Base-by-base conservation (phyloP, 352 stramenopile species). In the Phytopythium aichiense region DNA sequence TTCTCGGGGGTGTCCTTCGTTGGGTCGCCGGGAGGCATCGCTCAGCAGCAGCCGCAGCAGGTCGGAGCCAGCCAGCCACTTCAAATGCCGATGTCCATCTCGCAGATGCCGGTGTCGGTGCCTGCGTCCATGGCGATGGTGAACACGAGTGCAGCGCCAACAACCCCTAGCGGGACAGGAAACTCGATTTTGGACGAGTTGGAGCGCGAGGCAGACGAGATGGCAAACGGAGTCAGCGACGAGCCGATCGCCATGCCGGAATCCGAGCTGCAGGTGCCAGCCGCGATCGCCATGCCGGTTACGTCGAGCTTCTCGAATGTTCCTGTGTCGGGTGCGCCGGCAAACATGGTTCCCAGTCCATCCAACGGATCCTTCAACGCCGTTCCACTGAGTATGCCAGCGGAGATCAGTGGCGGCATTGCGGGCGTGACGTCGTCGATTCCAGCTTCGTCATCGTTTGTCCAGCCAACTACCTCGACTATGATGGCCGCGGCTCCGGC, bases 181-280 rank as follows among this genome's bases (percentile, higher is more conserved):
- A 91, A 57, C 58, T 94, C 84, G n/a, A 95, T 95, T 56, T 56
- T 95, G 54, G 87, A 95, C 35, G 87, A 95, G 38, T 58, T 95
- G 30, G 87, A 95, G 50, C 81, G 87, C 18, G 87, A 95, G 54
- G 84, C 87, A 2, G 79, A 95, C 64, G 87, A 95, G 61, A 95
- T 95, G 87, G 87, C 87, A 1, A 89, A 91, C 56, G 80, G 83
- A 18, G 68, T 93, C 20, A 92, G 73, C 55, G 87, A 95, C 42
- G 74, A 94, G 56, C 84, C 87, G 1, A 65, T 95, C 13, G 85
- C 83, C 7, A 95, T 95, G 87, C 83, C 84, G 9, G 79, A 91
- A 43, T 88, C 84, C 0, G 87, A 95, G 64, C 66, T 93, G 18
- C 83, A 93, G 72, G 59, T 45, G 13, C 33, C 71, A 15, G 15